Conservation (phyloP, 2,329 filamentous ascomycete species). For the Phialophora macrospora region DNA sequence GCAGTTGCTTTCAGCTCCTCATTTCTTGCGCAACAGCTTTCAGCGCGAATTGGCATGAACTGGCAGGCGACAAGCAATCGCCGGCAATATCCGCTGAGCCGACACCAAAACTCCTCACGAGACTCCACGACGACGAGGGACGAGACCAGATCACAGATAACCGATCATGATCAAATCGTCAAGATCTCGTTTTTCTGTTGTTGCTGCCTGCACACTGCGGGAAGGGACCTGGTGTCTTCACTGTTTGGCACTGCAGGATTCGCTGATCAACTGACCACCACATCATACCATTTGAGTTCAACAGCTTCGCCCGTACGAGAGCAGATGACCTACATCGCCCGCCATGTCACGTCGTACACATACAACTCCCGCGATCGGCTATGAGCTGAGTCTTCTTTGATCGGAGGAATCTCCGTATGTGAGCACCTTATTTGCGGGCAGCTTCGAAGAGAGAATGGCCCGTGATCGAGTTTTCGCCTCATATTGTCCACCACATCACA, state of each 20-base stretch:
- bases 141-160: too few species aligned
- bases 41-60: too few species aligned
- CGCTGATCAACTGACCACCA: neutral
- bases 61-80: too few species aligned
- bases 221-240: neutral
- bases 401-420: slow-evolving; percentile 1
- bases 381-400: slow-evolving; percentile 9
- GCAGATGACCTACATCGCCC: neutral
- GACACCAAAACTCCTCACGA: too few species aligned
- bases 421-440: slow-evolving; percentile 16
- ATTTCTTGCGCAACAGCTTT: too few species aligned
- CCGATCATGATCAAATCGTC: too few species aligned
- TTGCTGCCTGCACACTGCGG: neutral
- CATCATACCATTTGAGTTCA: neutral
- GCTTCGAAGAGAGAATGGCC: neutral
- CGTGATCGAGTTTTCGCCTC: slow-evolving; percentile 7
- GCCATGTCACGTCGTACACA: neutral
- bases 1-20: too few species aligned
- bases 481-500: slow-evolving; percentile 7
- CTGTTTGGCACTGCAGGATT: neutral
- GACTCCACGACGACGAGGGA: too few species aligned
- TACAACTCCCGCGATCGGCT: slow-evolving; percentile 12
- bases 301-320: neutral
- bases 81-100: too few species aligned
- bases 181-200: too few species aligned